Percentiles rank a stretch among this genome's conserved stretches.
These are phyloP conservation scores for Arxiozyma slooffiae DNA, from an alignment of 1,139 yeast genomes.

Conservation along the genomic window DNA sequence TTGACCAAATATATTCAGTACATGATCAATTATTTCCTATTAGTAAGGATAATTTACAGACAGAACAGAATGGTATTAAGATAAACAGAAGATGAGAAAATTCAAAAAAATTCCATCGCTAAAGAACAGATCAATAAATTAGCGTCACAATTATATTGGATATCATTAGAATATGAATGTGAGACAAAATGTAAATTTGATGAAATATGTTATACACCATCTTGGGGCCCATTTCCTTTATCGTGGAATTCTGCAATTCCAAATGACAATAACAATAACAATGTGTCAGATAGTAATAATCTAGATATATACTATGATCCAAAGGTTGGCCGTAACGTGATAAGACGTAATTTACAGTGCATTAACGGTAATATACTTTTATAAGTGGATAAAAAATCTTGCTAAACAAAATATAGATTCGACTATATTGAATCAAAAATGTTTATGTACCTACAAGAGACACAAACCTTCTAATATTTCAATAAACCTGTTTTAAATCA, in stretches of 20 bases:
- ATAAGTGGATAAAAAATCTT: neutral
- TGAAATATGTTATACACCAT: conserved; percentile 45
- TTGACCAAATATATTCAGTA: conserved; percentile 31
- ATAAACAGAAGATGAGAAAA: neutral
- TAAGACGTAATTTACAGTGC: conserved; percentile 16
- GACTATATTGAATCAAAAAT: too few species aligned
- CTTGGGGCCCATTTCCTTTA: conserved; percentile 51
- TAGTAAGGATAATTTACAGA: conserved; percentile 21
- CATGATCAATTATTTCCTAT: conserved; percentile 26
- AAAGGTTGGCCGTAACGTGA: conserved; percentile 11
- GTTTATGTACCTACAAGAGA: neutral
- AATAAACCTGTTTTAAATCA: neutral
- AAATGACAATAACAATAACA: neutral
- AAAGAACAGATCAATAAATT: conserved; percentile 15
- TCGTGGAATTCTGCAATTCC: conserved; percentile 22
- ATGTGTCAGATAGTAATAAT: neutral
- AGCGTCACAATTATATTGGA: conserved; percentile 35
- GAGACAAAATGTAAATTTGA: conserved; percentile 34
- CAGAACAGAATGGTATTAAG: conserved; percentile 1
- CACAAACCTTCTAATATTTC: neutral
- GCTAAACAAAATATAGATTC: neutral
- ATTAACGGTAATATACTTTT: conserved; percentile 11
- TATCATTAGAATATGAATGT: conserved; percentile 36
- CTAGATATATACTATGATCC: conserved; percentile 17
- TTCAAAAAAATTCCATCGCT: conserved; percentile 8